Conservation (phyloP, 139 green algal species). For the Spirogloea muscicola region DNA sequence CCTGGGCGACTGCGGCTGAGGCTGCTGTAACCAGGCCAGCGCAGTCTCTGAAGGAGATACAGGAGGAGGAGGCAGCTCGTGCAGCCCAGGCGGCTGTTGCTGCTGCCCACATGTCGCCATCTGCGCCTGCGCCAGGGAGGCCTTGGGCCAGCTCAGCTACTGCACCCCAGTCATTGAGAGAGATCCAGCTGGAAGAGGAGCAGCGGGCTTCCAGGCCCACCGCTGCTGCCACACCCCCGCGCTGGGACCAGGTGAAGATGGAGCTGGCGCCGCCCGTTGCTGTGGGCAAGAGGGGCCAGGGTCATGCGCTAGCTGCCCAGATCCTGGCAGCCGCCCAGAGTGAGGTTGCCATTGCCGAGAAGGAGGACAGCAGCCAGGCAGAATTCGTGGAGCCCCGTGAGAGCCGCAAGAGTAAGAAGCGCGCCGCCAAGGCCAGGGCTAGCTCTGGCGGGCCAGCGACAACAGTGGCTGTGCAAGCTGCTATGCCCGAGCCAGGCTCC, state of each 20-base stretch:
- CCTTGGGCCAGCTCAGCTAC: too few species aligned
- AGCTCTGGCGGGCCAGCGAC: background rate
- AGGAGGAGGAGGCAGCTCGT: slow-evolving; percentile 29
- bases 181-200: too few species aligned
- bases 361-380: slow-evolving; percentile 17
- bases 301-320: too few species aligned
- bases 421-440: slow-evolving; percentile 16
- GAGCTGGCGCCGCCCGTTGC: too few species aligned
- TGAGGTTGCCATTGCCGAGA: background rate
- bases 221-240: too few species aligned
- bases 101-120: too few species aligned
- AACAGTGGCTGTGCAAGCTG: background rate
- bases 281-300: too few species aligned
- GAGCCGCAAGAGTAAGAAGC: slow-evolving; percentile 31
- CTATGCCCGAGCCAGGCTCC: too few species aligned
- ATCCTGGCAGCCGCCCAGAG: background rate
- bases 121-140: too few species aligned
- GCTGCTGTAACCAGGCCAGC: background rate
- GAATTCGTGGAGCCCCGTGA: slow-evolving; percentile 41
- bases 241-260: too few species aligned
- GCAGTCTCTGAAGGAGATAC: slow-evolving; percentile 41
- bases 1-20: background rate
- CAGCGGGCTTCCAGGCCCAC: too few species aligned
- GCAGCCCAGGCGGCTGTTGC: background rate
- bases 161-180: too few species aligned